These are phyloP conservation scores for Ramaria sp. DNA, from an alignment of 768 basidiomycete species.

Conservation along the genomic window DNA sequence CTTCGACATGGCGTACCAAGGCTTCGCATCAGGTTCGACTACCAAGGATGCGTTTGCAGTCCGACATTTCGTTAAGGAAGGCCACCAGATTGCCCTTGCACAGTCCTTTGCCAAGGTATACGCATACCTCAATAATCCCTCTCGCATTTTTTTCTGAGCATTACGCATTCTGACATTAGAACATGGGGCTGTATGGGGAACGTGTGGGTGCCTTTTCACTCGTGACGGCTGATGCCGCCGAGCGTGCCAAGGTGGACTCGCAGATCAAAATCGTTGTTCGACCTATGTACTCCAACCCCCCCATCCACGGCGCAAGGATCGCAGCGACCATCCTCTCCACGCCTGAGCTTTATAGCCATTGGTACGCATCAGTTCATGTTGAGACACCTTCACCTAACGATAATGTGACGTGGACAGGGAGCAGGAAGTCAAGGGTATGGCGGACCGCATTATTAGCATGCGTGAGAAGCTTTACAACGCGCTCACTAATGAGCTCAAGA, in stretches of 20 bases:
- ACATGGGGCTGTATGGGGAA: slow-evolving; percentile 98
- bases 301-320: slow-evolving; percentile 79
- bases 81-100: slow-evolving; percentile 82
- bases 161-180: slow-evolving; percentile 24
- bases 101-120: slow-evolving; percentile 87
- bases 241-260: slow-evolving; percentile 81
- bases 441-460: slow-evolving; percentile 89
- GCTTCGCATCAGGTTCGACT: slow-evolving; percentile 93
- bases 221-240: slow-evolving; percentile 53
- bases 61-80: slow-evolving; percentile 84
- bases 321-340: slow-evolving; percentile 76
- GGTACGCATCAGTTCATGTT: slow-evolving; percentile 25
- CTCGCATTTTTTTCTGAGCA: too few species aligned
- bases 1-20: slow-evolving; percentile 99
- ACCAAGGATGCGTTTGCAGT: slow-evolving; percentile 89
- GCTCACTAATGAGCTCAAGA: slow-evolving; percentile 68
- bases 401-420: slow-evolving; percentile 33
- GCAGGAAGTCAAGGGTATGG: slow-evolving; percentile 89
- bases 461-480: slow-evolving; percentile 71
- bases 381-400: not conserved
- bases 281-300: slow-evolving; percentile 98
- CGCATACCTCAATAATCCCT: too few species aligned
- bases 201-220: slow-evolving; percentile 96
- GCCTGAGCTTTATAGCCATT: slow-evolving; percentile 66
- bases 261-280: slow-evolving; percentile 94